phyloP scores from a whole-genome alignment of 768 basidiomycete genomes.

The Xanthoconium purpureum region DNA sequence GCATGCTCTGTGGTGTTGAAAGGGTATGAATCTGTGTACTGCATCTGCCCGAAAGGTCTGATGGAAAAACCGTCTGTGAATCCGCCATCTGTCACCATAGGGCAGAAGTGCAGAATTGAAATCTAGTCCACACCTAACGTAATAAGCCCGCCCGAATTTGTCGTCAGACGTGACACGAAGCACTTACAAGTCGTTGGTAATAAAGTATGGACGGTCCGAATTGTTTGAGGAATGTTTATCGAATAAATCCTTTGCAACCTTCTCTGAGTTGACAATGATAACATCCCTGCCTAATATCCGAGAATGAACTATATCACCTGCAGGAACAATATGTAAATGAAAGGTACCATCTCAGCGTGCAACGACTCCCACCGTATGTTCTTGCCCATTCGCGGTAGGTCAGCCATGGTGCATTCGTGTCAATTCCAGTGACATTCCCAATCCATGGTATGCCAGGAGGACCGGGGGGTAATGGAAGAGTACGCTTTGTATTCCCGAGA shows the following conservation, averaged over 20 bases:
- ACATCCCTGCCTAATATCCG: constrained; percentile 43
- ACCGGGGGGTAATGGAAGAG: too few relatives aligned
- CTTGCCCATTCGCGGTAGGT: too few relatives aligned
- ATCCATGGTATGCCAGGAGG: too few relatives aligned
- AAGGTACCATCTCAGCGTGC: constrained; percentile 13
- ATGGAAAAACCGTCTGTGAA: too few relatives aligned
- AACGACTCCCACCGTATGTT: not conserved
- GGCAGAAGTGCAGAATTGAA: too few relatives aligned
- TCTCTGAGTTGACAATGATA: constrained; percentile 32
- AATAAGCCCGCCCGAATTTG: not conserved
- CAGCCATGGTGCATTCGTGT: too few relatives aligned
- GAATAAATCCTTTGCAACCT: constrained; percentile 1
- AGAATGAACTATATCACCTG: not conserved
- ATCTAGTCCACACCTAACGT: too few relatives aligned
- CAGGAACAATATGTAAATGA: constrained; percentile 36
- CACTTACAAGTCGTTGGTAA: constrained; percentile 12
- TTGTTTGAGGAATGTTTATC: constrained; percentile 44
- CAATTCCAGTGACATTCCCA: too few relatives aligned
- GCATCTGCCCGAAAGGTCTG: too few relatives aligned
- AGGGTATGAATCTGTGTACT: too few relatives aligned
- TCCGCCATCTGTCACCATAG: too few relatives aligned
- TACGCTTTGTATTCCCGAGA: not conserved
- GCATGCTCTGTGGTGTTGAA: too few relatives aligned
- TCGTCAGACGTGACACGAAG: not conserved
- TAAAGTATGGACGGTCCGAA: constrained; percentile 44